These are phyloP conservation scores for Podospora fimiseda DNA, from an alignment of 495 filamentous ascomycete genomes.

Conservation along the genomic window DNA sequence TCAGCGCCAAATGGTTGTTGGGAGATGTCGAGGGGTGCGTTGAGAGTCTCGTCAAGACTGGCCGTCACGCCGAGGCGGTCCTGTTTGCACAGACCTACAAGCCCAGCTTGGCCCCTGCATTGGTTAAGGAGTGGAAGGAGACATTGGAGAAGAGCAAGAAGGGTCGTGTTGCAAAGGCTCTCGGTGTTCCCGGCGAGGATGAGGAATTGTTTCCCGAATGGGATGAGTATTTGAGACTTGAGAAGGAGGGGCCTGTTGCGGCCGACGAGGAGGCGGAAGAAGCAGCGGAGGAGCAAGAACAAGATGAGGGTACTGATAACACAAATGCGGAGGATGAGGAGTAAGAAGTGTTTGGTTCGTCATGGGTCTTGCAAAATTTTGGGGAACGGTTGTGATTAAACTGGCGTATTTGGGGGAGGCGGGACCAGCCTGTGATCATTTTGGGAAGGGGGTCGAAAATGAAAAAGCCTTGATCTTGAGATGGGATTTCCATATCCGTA, in stretches of 20 bases:
- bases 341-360: constrained; percentile 2
- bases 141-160: constrained; percentile 74
- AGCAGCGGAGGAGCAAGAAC: constrained; percentile 17
- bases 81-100: constrained; percentile 93
- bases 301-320: constrained; percentile 12
- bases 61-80: constrained; percentile 74
- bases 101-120: constrained; percentile 63
- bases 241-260: constrained; percentile 57
- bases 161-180: constrained; percentile 69
- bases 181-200: constrained; percentile 81
- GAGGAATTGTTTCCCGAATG: constrained; percentile 93
- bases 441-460: too few relatives aligned
- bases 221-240: constrained; percentile 80
- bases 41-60: constrained; percentile 70
- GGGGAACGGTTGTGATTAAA: not conserved
- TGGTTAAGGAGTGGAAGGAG: constrained; percentile 73
- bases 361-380: constrained; percentile 2
- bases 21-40: constrained; percentile 78
- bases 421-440: too few relatives aligned
- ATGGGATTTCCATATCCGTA: too few relatives aligned
- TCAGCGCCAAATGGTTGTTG: constrained; percentile 82
- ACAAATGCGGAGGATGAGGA: constrained; percentile 15
- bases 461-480: too few relatives aligned
- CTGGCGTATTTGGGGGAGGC: too few relatives aligned
- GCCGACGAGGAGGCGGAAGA: constrained; percentile 19